Conservation (phyloP, 441 rosid species). For the Heliophila coronopifolia region DNA sequence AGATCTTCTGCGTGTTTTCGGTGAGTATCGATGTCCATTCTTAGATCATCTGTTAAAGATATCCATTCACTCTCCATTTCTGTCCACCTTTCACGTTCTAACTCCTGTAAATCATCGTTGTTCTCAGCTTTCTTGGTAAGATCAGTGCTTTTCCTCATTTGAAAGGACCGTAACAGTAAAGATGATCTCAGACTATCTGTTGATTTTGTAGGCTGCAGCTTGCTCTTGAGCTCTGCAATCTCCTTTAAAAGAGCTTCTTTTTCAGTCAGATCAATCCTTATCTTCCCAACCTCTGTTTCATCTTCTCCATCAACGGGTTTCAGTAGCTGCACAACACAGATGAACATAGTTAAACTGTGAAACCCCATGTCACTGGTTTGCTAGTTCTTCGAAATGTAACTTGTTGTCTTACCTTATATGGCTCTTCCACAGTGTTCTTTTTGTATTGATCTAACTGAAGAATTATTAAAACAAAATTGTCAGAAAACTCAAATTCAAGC, state of each 20-base stretch:
- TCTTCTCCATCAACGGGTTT: constrained; percentile 23
- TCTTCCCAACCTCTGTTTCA: constrained; percentile 32
- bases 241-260: constrained; percentile 75
- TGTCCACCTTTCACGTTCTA: constrained; percentile 74
- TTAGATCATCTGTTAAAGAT: constrained; percentile 72
- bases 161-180: constrained; percentile 57
- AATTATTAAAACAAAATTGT: constrained; percentile 8
- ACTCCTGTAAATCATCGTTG: constrained; percentile 61
- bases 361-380: background rate
- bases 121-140: constrained; percentile 31
- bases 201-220: constrained; percentile 52
- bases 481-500: constrained; percentile 15
- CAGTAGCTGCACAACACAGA: constrained; percentile 33
- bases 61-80: constrained; percentile 98
- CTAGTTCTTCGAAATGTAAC: background rate
- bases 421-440: constrained; percentile 32
- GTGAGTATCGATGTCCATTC: constrained; percentile 70
- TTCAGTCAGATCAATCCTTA: constrained; percentile 39
- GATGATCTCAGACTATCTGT: constrained; percentile 65
- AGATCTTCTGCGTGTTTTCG: constrained; percentile 67
- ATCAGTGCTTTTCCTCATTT: constrained; percentile 44
- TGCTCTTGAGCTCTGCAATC: constrained; percentile 54
- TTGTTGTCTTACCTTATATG: constrained; percentile 25
- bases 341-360: constrained; percentile 5
- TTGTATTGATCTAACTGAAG: constrained; percentile 55